phyloP scores from a whole-genome alignment of 2,329 filamentous ascomycete genomes.

The Colletotrichum tropicale region DNA sequence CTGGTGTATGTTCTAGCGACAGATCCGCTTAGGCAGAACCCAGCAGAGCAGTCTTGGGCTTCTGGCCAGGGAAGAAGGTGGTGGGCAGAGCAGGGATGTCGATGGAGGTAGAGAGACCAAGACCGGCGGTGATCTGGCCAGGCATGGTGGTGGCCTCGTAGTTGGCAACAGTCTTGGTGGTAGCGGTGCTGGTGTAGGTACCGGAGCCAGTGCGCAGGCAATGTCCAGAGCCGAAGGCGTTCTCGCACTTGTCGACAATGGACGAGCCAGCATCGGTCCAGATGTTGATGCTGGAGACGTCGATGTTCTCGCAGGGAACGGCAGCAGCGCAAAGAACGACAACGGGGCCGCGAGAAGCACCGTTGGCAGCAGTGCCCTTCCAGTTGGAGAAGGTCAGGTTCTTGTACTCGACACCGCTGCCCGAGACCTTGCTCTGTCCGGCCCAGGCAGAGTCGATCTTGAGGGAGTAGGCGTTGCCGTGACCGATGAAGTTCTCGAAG shows the following conservation, averaged over 20 bases:
- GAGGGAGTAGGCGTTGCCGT: conserved; percentile 62
- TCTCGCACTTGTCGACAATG: conserved; percentile 49
- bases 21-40: background rate
- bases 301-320: conserved; percentile 57
- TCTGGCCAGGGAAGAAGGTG: conserved; percentile 10
- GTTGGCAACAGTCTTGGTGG: conserved; percentile 5
- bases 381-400: conserved; percentile 61
- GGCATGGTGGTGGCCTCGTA: conserved; percentile 13
- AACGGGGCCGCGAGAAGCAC: conserved; percentile 54
- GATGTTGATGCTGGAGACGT: conserved; percentile 55
- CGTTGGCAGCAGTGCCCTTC: conserved; percentile 57
- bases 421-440: conserved; percentile 41
- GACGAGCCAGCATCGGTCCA: conserved; percentile 51
- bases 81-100: conserved; percentile 10
- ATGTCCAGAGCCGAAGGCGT: conserved; percentile 50
- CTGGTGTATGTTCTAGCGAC: background rate
- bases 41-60: background rate
- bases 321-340: conserved; percentile 54
- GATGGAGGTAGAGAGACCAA: conserved; percentile 7
- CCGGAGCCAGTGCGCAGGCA: conserved; percentile 32
- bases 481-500: conserved; percentile 65
- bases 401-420: conserved; percentile 54
- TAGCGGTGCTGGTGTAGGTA: conserved; percentile 8
- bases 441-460: conserved; percentile 61
- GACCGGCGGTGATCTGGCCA: conserved; percentile 1